Base-by-base conservation (phyloP, 495 filamentous ascomycete genomes). In the Lophiotrema nucula region DNA sequence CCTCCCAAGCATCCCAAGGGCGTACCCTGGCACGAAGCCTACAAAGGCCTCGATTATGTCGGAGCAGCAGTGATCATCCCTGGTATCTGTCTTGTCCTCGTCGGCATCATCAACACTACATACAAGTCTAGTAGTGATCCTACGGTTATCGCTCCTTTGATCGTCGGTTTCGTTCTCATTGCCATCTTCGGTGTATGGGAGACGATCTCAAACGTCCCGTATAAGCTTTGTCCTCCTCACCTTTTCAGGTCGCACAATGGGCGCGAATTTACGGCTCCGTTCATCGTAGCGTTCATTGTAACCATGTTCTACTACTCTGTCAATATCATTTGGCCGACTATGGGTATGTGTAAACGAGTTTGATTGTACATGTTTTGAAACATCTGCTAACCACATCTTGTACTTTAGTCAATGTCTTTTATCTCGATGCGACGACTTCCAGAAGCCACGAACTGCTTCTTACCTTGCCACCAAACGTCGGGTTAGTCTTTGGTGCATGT, bases 11-110 rank as follows among this genome's bases (percentile, higher is more conserved):
- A 70, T 42, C 67, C 67, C 0, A 66, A 66, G 39, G 67, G 67
- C 15, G 47, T 69, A 6, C 63, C 66, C 10, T 72, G 68, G 66
- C 43, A 53, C 19, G 66, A 72, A 41, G 69, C 58, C 1, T 43
- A 62, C 16, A 42, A 52, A 15, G 69, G 64, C 2, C 56, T 72
- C 2, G 69, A 72, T 42, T 72, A 71, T 39, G 67, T 66, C n/a
- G 70, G 70, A 10, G 54, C 64, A 24, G 50, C 53, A 0, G 51
- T 72, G 21, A 56, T 70, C 38, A 44, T 67, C 15, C 64, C 68
- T 16, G 64, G 70, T 2, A 69, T 73, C 13, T 74, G 73, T 59
- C 59, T 73, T 31, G 66, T 46, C 15, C 58, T 69, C 22, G 67
- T 69, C 26, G 67, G 65, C 18, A 69, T 69, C 54, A 67, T 69